Percentiles rank a stretch among this genome's conserved stretches.
These are phyloP conservation scores for Cordia subcordata DNA, from an alignment of 257 asterid genomes.

Conservation along the genomic window DNA sequence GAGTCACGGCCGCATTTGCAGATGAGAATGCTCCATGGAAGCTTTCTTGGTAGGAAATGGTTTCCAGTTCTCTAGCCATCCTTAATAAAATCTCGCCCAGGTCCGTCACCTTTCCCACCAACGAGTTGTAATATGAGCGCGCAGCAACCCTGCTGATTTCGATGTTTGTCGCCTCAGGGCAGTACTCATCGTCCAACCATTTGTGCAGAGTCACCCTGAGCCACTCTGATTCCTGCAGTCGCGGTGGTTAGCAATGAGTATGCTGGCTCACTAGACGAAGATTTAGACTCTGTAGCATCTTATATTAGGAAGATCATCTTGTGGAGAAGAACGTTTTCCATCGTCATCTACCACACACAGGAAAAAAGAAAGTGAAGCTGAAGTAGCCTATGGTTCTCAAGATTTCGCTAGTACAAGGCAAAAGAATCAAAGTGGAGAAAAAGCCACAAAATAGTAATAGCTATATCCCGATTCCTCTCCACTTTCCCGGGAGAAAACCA, in stretches of 20 bases:
- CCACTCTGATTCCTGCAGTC: conserved; percentile 78
- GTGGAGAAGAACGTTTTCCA: neutral
- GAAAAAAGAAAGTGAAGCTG: too few species aligned
- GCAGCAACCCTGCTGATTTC: conserved; percentile 78
- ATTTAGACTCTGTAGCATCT: neutral
- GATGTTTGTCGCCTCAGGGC: conserved; percentile 77
- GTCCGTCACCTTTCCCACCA: conserved; percentile 53
- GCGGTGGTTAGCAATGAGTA: conserved; percentile 3
- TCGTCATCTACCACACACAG: neutral
- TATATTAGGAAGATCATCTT: neutral
- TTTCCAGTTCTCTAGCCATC: conserved; percentile 70
- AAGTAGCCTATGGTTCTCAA: too few species aligned
- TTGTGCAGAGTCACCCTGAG: conserved; percentile 61
- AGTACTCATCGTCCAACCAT: conserved; percentile 93
- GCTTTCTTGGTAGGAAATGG: conserved; percentile 90
- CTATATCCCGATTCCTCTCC: too few species aligned
- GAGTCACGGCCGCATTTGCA: conserved; percentile 85
- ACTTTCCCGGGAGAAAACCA: too few species aligned
- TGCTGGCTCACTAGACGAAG: neutral
- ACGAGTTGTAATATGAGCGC: conserved; percentile 51
- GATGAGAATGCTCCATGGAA: conserved; percentile 94
- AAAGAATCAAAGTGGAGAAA: too few species aligned
- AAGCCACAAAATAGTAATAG: too few species aligned
- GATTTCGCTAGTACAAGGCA: too few species aligned
- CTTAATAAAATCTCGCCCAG: conserved; percentile 70